Percentiles rank a stretch among this genome's conserved stretches.
Evolutionary conservation across 371 early-diverging fungal genomes (phyloP).

Genomic region (Circinella umbellata): DNA sequence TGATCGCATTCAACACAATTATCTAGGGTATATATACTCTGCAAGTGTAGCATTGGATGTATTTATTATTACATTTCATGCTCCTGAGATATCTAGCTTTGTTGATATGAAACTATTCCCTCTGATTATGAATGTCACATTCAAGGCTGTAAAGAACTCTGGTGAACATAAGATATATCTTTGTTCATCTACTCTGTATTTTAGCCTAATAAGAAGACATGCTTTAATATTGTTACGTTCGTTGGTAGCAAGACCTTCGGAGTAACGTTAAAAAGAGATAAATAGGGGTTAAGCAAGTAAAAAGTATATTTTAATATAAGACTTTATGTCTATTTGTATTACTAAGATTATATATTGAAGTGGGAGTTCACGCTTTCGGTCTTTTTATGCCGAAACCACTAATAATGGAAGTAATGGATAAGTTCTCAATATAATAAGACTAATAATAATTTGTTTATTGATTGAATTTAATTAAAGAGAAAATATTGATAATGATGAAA

Average conservation of each 20-base stretch:
- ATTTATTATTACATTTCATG: neutral
- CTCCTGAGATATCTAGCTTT: neutral
- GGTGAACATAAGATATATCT: neutral
- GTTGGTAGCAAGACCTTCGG: neutral
- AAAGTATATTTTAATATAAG: no score
- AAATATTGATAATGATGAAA: no score
- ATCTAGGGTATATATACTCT: neutral
- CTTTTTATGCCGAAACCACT: no score
- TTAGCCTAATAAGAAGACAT: neutral
- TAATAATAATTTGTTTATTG: no score
- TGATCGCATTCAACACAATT: neutral
- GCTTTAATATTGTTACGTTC: neutral
- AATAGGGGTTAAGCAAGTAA: no score
- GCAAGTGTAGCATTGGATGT: neutral
- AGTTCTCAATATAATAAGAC: no score
- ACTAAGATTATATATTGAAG: no score
- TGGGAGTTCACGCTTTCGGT: no score
- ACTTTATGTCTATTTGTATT: no score
- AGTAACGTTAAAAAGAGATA: no score
- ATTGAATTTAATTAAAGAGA: no score
- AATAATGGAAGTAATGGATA: no score
- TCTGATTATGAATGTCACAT: slow-evolving; percentile 3
- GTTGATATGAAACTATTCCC: neutral
- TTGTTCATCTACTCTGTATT: slow-evolving; percentile 4
- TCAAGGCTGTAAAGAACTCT: neutral